Percentiles rank a stretch among this genome's conserved stretches.
phyloP scores from a whole-genome alignment of 495 filamentous ascomycete species.

The Penicillium odoratum region DNA sequence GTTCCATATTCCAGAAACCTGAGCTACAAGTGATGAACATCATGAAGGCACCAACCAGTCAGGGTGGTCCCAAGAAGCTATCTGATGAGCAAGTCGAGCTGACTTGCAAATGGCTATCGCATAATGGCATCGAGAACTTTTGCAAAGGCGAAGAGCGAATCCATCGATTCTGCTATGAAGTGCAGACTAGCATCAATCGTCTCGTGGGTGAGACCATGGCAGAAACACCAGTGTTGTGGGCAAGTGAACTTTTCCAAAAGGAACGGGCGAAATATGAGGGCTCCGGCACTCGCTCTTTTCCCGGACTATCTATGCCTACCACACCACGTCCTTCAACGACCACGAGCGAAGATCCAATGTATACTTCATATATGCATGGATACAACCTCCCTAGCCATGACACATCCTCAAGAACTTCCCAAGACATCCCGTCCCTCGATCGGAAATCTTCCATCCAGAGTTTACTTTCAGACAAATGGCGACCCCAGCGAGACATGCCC shows the following conservation, averaged over 20 bases:
- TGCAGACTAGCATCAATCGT: constrained; percentile 83
- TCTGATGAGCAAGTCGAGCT: constrained; percentile 94
- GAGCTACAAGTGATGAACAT: constrained; percentile 87
- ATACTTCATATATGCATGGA: constrained; percentile 29
- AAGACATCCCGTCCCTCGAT: constrained; percentile 39
- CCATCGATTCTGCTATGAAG: constrained; percentile 88
- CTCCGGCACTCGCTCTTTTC: constrained; percentile 46
- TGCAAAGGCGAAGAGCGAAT: constrained; percentile 95
- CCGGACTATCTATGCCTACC: constrained; percentile 45
- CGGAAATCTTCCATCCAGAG: constrained; percentile 58
- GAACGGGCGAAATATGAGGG: constrained; percentile 78
- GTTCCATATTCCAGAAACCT: constrained; percentile 74
- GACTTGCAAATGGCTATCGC: constrained; percentile 79
- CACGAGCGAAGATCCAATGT: constrained; percentile 50
- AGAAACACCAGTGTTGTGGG: constrained; percentile 88
- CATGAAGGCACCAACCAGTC: constrained; percentile 76
- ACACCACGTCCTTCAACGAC: constrained; percentile 51
- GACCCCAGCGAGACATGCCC: constrained; percentile 45
- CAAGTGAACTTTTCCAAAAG: constrained; percentile 80
- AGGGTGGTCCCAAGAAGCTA: constrained; percentile 90
- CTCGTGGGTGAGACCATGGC: constrained; percentile 83
- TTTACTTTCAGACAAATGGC: constrained; percentile 65
- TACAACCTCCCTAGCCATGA: constrained; percentile 43
- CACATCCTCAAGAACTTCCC: constrained; percentile 36
- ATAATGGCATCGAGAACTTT: constrained; percentile 85